Conservation (phyloP, 2,329 filamentous ascomycete genomes). For the Colletotrichum acutatum region DNA sequence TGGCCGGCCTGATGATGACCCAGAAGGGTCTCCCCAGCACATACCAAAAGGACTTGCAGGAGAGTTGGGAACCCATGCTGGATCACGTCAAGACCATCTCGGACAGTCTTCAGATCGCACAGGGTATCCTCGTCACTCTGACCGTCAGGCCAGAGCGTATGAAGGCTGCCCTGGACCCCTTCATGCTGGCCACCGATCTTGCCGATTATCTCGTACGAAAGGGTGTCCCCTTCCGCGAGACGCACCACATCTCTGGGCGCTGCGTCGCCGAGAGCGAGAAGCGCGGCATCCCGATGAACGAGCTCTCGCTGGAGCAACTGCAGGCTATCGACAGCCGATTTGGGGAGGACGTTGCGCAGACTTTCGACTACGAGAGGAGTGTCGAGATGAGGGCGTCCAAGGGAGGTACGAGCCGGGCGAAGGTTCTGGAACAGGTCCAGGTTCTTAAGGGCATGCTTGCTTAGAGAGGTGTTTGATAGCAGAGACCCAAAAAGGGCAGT, state of each 20-base stretch:
- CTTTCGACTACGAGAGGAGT: conserved; percentile 84
- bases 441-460: too few relatives aligned
- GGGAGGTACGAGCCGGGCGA: conserved; percentile 80
- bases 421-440: conserved; percentile 68
- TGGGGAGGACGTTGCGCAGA: conserved; percentile 74
- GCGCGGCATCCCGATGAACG: conserved; percentile 64
- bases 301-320: conserved; percentile 74
- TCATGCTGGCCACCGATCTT: conserved; percentile 83
- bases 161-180: conserved; percentile 80
- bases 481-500: too few relatives aligned
- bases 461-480: too few relatives aligned
- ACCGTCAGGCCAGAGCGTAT: conserved; percentile 78
- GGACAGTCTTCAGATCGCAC: conserved; percentile 85
- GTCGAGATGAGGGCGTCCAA: conserved; percentile 83
- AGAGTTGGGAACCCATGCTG: conserved; percentile 86
- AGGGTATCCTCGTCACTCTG: conserved; percentile 81
- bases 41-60: conserved; percentile 95
- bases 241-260: conserved; percentile 80
- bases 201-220: conserved; percentile 73
- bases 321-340: conserved; percentile 76
- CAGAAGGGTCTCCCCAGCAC: conserved; percentile 78
- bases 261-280: conserved; percentile 75
- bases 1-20: conserved; percentile 83
- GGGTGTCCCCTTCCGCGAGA: conserved; percentile 82
- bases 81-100: conserved; percentile 84